Evolutionary conservation across 345 rosid genomes (phyloP), one percentile per base, ranked within the genome.

Genomic region (Lepidium africanum): DNA sequence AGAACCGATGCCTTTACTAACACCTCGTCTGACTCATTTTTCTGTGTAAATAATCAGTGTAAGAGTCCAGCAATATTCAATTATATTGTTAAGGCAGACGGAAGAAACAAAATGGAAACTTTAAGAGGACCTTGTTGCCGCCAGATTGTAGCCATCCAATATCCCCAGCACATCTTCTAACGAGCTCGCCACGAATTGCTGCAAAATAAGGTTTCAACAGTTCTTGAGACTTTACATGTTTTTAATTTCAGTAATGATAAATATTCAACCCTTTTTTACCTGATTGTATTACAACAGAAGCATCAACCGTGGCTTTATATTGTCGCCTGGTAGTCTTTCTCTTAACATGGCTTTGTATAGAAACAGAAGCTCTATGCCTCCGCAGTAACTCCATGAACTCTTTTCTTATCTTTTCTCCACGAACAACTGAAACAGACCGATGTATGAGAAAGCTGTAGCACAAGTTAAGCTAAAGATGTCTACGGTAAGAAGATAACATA

Each of bases 111-210:
- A 68, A 58, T 27, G 12, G 10, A 16, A 50, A 81, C 16, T 60
- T 33, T 41, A 19, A 36, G 51, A 62, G 50, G 57, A 92, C 97
- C 96, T 88, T 86, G 37, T 75, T 33, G 58, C 71, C 77, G 27
- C 78, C 87, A 60, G 86, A 76, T 38, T 69, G 75, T 71, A 88
- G 59, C 62, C 87, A 80, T 66, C 90, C 90, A 50, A 82, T 63
- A 73, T 88, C 81, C 59, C 91, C 92, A 0, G 98, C 82, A 72
- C 87, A 92, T 78, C 89, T 84, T 82, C 98, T 85, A 70, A 90
- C 97, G 78, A 90, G 72, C 89, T 86, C 86, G 54, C 98, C 97
- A 38, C 98, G 98, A 68, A 90, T 83, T 50, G 65, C 98, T 92
- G 80, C 76, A 81, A 32, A 27, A 63, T 15, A 71, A 35, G 15